These are phyloP conservation scores for Kalmanozyma brasiliensis DNA, from an alignment of 1,284 basidiomycete genomes.

Conservation along the genomic window DNA sequence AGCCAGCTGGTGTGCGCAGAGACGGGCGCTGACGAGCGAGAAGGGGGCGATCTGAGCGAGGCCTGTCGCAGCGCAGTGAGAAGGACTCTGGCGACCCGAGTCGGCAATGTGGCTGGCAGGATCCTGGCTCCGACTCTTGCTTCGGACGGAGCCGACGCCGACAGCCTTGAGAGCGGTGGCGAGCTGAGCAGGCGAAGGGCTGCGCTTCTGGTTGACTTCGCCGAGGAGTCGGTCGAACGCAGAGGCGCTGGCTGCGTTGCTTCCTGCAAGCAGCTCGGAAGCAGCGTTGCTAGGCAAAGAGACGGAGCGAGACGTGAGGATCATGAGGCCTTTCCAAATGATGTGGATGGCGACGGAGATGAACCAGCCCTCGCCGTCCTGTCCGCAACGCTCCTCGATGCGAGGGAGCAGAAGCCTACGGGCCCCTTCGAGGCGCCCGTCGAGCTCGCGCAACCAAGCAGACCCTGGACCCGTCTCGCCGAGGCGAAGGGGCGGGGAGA, in stretches of 20 bases:
- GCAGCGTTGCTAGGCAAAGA: slow-evolving; percentile 38
- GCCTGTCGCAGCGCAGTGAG: slow-evolving; percentile 18
- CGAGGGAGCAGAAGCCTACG: slow-evolving; percentile 60
- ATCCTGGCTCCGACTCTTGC: slow-evolving; percentile 35
- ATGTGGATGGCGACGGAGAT: slow-evolving; percentile 64
- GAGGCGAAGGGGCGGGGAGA: slow-evolving; percentile 33
- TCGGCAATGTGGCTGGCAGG: slow-evolving; percentile 12
- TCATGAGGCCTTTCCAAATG: slow-evolving; percentile 65
- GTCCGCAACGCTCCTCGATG: slow-evolving; percentile 60
- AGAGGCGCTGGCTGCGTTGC: slow-evolving; percentile 42
- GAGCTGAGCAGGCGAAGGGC: slow-evolving; percentile 57
- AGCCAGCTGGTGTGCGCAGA: slow-evolving; percentile 55
- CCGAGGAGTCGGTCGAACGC: slow-evolving; percentile 42
- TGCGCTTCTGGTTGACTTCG: slow-evolving; percentile 50
- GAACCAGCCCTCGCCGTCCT: slow-evolving; percentile 66
- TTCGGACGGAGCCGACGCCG: slow-evolving; percentile 42
- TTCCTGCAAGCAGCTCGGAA: slow-evolving; percentile 23
- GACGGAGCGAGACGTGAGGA: slow-evolving; percentile 58
- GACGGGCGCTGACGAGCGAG: slow-evolving; percentile 50
- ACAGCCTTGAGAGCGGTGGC: slow-evolving; percentile 56
- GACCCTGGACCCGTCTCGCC: slow-evolving; percentile 36
- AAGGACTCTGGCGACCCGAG: slow-evolving; percentile 46
- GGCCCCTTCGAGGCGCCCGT: slow-evolving; percentile 60
- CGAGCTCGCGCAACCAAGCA: slow-evolving; percentile 61
- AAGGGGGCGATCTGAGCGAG: slow-evolving; percentile 25